Base-by-base conservation (phyloP, 257 asterid species). In the Datura wrightii region DNA sequence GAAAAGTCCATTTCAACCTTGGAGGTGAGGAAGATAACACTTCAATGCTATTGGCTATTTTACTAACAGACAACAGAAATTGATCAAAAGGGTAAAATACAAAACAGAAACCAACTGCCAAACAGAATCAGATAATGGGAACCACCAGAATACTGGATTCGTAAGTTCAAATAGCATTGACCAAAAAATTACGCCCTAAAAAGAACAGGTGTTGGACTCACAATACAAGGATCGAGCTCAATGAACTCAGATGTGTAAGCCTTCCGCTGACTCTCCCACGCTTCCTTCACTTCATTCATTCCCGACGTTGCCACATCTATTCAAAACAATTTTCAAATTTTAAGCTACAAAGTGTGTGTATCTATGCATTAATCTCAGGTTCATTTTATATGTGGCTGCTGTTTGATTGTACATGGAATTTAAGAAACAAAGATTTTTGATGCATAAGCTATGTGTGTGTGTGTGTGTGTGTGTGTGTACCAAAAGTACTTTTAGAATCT, bases 191-290 rank as follows among this genome's bases (percentile, higher is more conserved):
- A 78, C 41, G 8, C 31, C 31, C 8, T 14, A 8, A 63, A 48
- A 31, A 16, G 2, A 52, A 78, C 5, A 52, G 19, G 13, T 78
- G 63, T 78, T 13, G 15, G 82, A 84, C 98, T 94, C 88, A 96
- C 99, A 87, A 63, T 89, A 91, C 97, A 96, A 84, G 98, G 98
- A 86, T 96, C 98, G 86, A 93, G 91, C 88, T 90, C 97, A 44
- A 93, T 87, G 87, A 96, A 94, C 94, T 96, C 95, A 79, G 92
- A 91, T 84, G 97, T 93, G 92, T 91, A 96, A 55, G 94, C 65
- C 95, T 96, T 96, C 86, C 96, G 97, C 83, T 81, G 94, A 91
- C 98, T 94, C 94, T 93, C 98, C 98, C 98, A 94, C 5, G 94
- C 95, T 90, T 96, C 97, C 80, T 92, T 88, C 78, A 92, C 95